phyloP scores from a whole-genome alignment of 257 asterid genomes.

The Haberlea rhodopensis region DNA sequence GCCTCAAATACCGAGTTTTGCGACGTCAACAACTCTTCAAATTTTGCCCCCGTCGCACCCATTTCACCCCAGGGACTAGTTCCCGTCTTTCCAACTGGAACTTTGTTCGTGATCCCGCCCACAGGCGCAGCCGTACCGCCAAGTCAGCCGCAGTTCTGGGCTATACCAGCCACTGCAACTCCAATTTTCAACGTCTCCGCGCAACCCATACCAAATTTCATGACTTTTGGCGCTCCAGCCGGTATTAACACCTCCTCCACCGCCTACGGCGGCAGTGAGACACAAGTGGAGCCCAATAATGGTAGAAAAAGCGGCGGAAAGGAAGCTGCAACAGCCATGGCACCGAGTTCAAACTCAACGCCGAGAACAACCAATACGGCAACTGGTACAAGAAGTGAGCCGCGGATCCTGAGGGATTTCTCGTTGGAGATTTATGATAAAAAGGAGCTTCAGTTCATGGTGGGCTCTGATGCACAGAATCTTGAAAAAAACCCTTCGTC shows the following conservation, averaged over 20 bases:
- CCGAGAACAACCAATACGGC: conserved; percentile 16
- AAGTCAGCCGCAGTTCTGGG: conserved; percentile 71
- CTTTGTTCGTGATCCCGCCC: conserved; percentile 66
- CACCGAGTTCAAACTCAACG: conserved; percentile 35
- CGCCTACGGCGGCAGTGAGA: conserved; percentile 16
- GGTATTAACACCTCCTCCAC: not conserved
- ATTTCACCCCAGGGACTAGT: conserved; percentile 60
- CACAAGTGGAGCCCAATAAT: conserved; percentile 20
- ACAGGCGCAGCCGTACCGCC: conserved; percentile 33
- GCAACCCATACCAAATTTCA: conserved; percentile 46
- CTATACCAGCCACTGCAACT: conserved; percentile 61
- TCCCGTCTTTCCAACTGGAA: conserved; percentile 63
- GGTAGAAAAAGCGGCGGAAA: conserved; percentile 25
- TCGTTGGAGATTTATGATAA: conserved; percentile 57
- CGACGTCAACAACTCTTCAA: conserved; percentile 45
- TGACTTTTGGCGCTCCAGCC: conserved; percentile 21
- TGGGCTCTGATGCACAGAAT: conserved; percentile 32
- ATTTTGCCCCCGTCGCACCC: conserved; percentile 66
- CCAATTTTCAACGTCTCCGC: conserved; percentile 53
- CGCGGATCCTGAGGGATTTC: conserved; percentile 59
- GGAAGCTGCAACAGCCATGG: conserved; percentile 31
- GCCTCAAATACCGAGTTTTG: conserved; percentile 48
- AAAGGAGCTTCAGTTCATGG: conserved; percentile 85
- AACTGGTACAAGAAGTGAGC: conserved; percentile 26
- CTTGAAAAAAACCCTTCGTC: conserved; percentile 40